Evolutionary conservation across 768 basidiomycete genomes (phyloP).

Genomic region (Suillus subaureus): DNA sequence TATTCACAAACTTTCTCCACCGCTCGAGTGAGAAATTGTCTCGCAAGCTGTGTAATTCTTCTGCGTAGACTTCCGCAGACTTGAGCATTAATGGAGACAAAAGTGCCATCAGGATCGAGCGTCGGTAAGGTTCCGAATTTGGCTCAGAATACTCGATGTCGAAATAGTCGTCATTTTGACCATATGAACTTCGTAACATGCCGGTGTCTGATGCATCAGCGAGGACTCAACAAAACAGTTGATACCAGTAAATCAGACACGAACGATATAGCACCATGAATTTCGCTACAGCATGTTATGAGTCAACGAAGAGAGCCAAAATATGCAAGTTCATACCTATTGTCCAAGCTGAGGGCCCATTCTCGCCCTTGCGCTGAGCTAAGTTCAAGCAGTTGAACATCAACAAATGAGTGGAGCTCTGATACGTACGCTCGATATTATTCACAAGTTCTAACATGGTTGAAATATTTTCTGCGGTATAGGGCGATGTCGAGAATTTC

Average conservation of each 20-base stretch:
- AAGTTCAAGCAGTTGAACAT: neutral
- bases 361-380: slow-evolving; percentile 7
- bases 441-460: slow-evolving; percentile 33
- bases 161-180: slow-evolving; percentile 33
- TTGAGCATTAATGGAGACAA: slow-evolving; percentile 26
- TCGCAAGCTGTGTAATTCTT: slow-evolving; percentile 30
- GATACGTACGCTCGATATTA: slow-evolving; percentile 26
- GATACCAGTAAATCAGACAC: slow-evolving; percentile 5
- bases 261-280: slow-evolving; percentile 34
- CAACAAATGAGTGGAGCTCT: neutral
- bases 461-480: slow-evolving; percentile 20
- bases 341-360: slow-evolving; percentile 26
- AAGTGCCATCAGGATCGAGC: slow-evolving; percentile 20
- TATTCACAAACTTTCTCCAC: slow-evolving; percentile 32
- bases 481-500: slow-evolving; percentile 36
- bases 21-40: slow-evolving; percentile 28
- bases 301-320: neutral
- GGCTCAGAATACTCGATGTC: slow-evolving; percentile 28
- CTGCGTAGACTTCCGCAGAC: slow-evolving; percentile 30
- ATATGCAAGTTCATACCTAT: slow-evolving; percentile 20
- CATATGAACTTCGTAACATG: slow-evolving; percentile 30
- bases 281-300: slow-evolving; percentile 20
- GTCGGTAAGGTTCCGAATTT: slow-evolving; percentile 19
- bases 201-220: slow-evolving; percentile 25
- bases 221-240: neutral